Percentiles rank a stretch among this genome's conserved stretches.
Conservation (phyloP, 805 yeast genomes). For the Saccharomycopsis fermentans region DNA sequence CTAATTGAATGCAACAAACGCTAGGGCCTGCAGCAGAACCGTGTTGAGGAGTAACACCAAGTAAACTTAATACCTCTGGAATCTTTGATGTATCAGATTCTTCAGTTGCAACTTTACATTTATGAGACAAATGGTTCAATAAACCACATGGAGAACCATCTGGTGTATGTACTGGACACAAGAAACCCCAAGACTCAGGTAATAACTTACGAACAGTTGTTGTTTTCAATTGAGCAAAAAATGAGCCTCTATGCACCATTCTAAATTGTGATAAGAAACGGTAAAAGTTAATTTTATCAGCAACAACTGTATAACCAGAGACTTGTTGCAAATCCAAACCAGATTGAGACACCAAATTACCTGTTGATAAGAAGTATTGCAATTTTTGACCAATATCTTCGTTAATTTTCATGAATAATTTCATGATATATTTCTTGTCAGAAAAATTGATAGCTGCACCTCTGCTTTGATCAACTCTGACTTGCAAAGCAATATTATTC, state of each 20-base stretch:
- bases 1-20: conserved; percentile 83
- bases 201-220: conserved; percentile 92
- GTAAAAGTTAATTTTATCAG: conserved; percentile 95
- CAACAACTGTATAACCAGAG: conserved; percentile 96
- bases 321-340: conserved; percentile 97
- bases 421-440: conserved; percentile 72
- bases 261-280: conserved; percentile 97
- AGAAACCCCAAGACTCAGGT: conserved; percentile 98
- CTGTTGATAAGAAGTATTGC: conserved; percentile 91
- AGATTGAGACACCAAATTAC: conserved; percentile 92
- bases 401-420: conserved; percentile 69
- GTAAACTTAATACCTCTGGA: conserved; percentile 50
- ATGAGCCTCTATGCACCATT: conserved; percentile 99
- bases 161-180: conserved; percentile 98
- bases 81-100: conserved; percentile 66
- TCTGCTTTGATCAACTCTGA: conserved; percentile 71
- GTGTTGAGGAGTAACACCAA: conserved; percentile 78
- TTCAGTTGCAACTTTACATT: conserved; percentile 75
- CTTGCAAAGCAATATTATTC: conserved; percentile 58
- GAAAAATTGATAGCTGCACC: conserved; percentile 73
- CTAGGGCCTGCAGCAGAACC: conserved; percentile 81
- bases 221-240: conserved; percentile 95
- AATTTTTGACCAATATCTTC: conserved; percentile 92
- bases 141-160: conserved; percentile 99
- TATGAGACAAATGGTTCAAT: conserved; percentile 91